These are phyloP conservation scores for Allium fistulosum DNA, from an alignment of 106 monocot species.

Conservation along the genomic window DNA sequence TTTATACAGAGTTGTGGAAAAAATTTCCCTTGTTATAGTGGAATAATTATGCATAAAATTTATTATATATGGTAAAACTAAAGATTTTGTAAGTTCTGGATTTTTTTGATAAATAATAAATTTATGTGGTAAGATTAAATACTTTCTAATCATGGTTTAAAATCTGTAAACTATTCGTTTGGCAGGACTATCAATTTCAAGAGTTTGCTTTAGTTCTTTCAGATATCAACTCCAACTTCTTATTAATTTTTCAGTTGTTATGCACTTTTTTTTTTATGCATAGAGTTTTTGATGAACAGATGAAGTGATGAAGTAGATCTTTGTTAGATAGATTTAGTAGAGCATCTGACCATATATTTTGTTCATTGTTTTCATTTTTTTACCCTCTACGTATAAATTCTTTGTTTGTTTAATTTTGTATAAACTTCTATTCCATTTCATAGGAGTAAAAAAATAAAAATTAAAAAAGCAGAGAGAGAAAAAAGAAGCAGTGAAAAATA, in stretches of 20 bases:
- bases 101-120: too few species aligned
- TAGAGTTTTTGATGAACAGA: too few species aligned
- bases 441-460: neutral
- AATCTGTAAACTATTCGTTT: too few species aligned
- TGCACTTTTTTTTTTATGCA: neutral
- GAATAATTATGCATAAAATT: too few species aligned
- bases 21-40: too few species aligned
- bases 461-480: neutral
- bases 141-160: too few species aligned
- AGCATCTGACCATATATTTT: neutral
- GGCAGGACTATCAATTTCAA: neutral
- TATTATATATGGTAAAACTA: too few species aligned
- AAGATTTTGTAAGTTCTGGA: too few species aligned
- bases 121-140: too few species aligned
- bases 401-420: neutral
- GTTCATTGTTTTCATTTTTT: neutral
- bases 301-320: neutral
- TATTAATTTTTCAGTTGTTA: neutral
- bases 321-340: neutral
- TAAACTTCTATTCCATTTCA: too few species aligned
- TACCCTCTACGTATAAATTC: neutral
- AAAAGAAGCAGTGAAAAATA: neutral
- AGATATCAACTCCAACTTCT: neutral
- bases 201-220: neutral
- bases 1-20: too few species aligned